These are phyloP conservation scores for Tranzscheliella williamsii DNA, from an alignment of 1,284 basidiomycete species.

Conservation along the genomic window DNA sequence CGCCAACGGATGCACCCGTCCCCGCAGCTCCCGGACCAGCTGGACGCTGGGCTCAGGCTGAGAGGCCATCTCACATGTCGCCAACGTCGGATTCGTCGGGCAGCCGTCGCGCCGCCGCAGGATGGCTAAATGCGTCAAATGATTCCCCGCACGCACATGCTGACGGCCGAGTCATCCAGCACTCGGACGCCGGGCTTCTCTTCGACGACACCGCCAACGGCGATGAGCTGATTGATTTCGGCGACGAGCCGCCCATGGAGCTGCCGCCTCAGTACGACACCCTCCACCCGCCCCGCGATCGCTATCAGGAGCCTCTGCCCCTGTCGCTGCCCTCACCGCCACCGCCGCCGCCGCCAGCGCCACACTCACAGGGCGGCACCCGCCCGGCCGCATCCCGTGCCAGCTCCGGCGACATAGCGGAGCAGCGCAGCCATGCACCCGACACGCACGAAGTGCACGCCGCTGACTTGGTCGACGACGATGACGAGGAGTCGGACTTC, in stretches of 20 bases:
- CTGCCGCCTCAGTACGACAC: constrained; percentile 49
- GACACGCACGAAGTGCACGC: constrained; percentile 18
- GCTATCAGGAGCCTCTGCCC: neutral
- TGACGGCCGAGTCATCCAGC: constrained; percentile 28
- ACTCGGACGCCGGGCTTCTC: constrained; percentile 45
- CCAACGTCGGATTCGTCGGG: neutral
- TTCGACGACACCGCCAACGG: constrained; percentile 45
- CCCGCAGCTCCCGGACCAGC: too few species aligned
- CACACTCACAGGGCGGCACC: neutral
- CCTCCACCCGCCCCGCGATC: constrained; percentile 11
- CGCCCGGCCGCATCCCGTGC: neutral
- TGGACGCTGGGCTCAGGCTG: too few species aligned
- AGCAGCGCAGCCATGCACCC: constrained; percentile 4
- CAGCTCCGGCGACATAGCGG: constrained; percentile 25
- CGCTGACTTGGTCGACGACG: constrained; percentile 29
- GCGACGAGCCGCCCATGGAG: constrained; percentile 27
- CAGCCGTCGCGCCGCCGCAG: neutral
- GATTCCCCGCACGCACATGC: neutral
- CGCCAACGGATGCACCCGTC: too few species aligned
- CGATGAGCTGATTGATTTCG: constrained; percentile 24
- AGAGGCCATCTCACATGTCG: neutral
- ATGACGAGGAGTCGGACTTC: constrained; percentile 35
- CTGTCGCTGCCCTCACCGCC: too few species aligned
- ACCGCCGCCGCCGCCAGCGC: too few species aligned
- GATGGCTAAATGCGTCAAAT: neutral